phyloP scores from a whole-genome alignment of 768 basidiomycete species.

The Lentinula sp. region DNA sequence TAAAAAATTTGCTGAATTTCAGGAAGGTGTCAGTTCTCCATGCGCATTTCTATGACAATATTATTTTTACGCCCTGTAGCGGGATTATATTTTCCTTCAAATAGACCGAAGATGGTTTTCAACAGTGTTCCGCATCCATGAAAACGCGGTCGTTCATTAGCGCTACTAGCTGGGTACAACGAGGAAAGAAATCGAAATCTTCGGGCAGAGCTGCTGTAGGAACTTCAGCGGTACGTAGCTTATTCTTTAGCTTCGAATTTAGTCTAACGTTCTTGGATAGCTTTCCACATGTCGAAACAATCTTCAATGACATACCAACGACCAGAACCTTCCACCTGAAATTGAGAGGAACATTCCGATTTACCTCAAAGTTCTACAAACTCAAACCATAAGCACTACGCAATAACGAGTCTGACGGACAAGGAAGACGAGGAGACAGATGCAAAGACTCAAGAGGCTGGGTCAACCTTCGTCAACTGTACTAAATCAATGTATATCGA shows the following conservation, averaged over 20 bases:
- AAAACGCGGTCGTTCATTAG: neutral
- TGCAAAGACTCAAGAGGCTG: neutral
- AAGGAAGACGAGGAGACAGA: neutral
- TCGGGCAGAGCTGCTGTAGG: constrained; percentile 52
- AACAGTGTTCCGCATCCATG: constrained; percentile 27
- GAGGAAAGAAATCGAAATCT: constrained; percentile 45
- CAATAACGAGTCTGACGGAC: neutral
- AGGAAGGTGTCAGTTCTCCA: constrained; percentile 44
- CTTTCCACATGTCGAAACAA: constrained; percentile 62
- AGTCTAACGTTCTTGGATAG: constrained; percentile 28
- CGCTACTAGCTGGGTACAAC: constrained; percentile 24
- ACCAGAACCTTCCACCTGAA: constrained; percentile 39
- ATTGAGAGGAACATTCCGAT: neutral
- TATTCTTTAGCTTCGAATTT: neutral
- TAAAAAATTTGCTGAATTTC: constrained; percentile 57
- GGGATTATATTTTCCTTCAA: constrained; percentile 50
- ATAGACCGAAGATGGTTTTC: constrained; percentile 57
- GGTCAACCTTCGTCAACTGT: neutral
- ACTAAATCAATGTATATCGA: too few relatives aligned
- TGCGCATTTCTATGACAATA: neutral
- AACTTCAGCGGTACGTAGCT: constrained; percentile 54
- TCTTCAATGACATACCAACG: constrained; percentile 44
- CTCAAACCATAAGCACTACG: neutral
- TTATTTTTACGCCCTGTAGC: neutral
- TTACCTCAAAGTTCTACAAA: neutral